Percentiles rank a stretch among this genome's conserved stretches.
Conservation (phyloP, 331 rosid genomes). For the Saraca asoca region DNA sequence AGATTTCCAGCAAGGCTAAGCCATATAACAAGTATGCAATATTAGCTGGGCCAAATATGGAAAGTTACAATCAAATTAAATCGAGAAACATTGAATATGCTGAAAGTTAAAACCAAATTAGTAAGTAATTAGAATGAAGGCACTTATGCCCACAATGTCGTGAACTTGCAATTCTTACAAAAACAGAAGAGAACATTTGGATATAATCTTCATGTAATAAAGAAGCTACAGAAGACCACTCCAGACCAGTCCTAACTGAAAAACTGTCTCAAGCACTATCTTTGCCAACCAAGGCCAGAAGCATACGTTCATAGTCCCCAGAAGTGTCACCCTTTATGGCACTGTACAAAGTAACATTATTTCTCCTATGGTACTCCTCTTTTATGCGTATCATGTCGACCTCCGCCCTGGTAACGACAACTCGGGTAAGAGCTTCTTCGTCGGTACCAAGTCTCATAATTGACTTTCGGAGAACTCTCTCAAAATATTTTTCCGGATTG, state of each 20-base stretch:
- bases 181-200: neutral
- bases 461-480: conserved; percentile 39
- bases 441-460: conserved; percentile 43
- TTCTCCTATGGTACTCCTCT: conserved; percentile 47
- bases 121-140: neutral
- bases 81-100: too few species aligned
- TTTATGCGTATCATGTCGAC: conserved; percentile 38
- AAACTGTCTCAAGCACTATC: conserved; percentile 1
- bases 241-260: neutral
- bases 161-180: neutral
- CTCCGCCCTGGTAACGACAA: conserved; percentile 43
- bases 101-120: too few species aligned
- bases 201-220: neutral
- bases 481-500: conserved; percentile 44
- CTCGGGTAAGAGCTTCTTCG: conserved; percentile 51
- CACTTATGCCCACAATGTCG: neutral
- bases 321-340: conserved; percentile 40
- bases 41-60: too few species aligned
- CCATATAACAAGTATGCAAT: too few species aligned
- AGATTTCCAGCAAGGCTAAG: too few species aligned
- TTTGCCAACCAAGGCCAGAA: conserved; percentile 42
- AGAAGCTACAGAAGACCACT: neutral
- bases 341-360: conserved; percentile 33
- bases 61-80: too few species aligned
- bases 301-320: conserved; percentile 40